Percentiles rank a stretch among this genome's conserved stretches.
These are phyloP conservation scores for Volvariella surrecta DNA, from an alignment of 1,284 basidiomycete species.

Conservation along the genomic window DNA sequence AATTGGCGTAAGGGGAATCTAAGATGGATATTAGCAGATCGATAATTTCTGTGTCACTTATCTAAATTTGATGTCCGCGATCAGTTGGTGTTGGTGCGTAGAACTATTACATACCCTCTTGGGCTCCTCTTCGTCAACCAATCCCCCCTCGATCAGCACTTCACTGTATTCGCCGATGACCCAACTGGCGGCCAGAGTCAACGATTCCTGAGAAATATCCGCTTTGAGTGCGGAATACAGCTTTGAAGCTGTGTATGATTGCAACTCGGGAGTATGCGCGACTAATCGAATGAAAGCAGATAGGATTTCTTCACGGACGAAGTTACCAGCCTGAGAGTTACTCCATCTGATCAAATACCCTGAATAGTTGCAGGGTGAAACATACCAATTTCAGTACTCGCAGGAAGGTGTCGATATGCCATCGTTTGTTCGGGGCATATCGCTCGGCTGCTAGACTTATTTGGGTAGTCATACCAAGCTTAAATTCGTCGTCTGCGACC, in stretches of 20 bases:
- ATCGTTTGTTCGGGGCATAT: conserved; percentile 95
- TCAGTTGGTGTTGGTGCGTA: background rate
- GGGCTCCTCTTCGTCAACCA: conserved; percentile 84
- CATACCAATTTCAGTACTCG: conserved; percentile 86
- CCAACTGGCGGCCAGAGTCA: conserved; percentile 93
- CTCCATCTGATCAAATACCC: conserved; percentile 3
- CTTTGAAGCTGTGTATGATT: conserved; percentile 92
- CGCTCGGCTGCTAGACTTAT: conserved; percentile 94
- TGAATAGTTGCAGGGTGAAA: conserved; percentile 10
- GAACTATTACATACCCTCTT: conserved; percentile 38
- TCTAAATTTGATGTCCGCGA: conserved; percentile 27
- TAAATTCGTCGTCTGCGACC: conserved; percentile 99
- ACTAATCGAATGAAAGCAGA: conserved; percentile 95
- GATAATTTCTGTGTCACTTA: conserved; percentile 76
- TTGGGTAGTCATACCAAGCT: conserved; percentile 95
- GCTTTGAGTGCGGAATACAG: conserved; percentile 82
- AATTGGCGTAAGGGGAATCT: conserved; percentile 92
- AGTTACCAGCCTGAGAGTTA: conserved; percentile 82
- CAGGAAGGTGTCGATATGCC: conserved; percentile 98
- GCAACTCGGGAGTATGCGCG: conserved; percentile 94
- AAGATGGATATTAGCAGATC: conserved; percentile 85
- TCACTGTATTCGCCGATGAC: conserved; percentile 97
- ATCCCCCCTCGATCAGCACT: conserved; percentile 78
- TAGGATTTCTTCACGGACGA: conserved; percentile 93
- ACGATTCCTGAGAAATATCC: conserved; percentile 94